These are phyloP conservation scores for Brettanomyces anomalus DNA, from an alignment of 805 yeast species.

Conservation along the genomic window DNA sequence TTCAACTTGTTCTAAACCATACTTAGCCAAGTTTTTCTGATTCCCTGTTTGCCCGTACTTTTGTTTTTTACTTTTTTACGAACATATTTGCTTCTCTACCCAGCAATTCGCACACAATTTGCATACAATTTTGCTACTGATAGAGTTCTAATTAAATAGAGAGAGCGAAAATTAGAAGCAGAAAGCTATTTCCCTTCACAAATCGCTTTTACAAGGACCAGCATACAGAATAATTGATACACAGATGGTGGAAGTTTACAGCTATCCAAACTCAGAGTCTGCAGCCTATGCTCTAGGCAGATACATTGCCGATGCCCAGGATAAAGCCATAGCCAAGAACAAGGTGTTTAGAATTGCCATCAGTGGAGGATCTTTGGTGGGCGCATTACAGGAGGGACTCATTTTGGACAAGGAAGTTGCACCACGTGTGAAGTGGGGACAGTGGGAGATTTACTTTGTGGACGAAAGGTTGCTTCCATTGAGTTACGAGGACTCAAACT, in stretches of 20 bases:
- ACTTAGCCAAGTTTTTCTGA: no score
- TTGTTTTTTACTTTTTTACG: no score
- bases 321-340: conserved; percentile 39
- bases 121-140: no score
- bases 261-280: conserved; percentile 44
- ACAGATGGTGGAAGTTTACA: conserved; percentile 29
- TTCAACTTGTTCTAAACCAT: no score
- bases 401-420: conserved; percentile 43
- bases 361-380: conserved; percentile 86
- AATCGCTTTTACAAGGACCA: no score
- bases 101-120: no score
- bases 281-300: conserved; percentile 63
- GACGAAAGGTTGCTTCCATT: conserved; percentile 89
- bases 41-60: no score
- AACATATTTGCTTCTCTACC: no score
- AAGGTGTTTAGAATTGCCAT: conserved; percentile 64
- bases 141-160: no score
- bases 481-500: conserved; percentile 77
- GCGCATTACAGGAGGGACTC: conserved; percentile 58
- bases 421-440: conserved; percentile 47
- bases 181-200: no score
- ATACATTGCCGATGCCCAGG: conserved; percentile 52
- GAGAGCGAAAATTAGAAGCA: no score
- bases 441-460: conserved; percentile 78
- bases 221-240: no score